A percentile compares a stretch with the other conserved stretches of the same genome.
phyloP scores from a whole-genome alignment of 495 filamentous ascomycete genomes.

The Schizothecium vesticola region DNA sequence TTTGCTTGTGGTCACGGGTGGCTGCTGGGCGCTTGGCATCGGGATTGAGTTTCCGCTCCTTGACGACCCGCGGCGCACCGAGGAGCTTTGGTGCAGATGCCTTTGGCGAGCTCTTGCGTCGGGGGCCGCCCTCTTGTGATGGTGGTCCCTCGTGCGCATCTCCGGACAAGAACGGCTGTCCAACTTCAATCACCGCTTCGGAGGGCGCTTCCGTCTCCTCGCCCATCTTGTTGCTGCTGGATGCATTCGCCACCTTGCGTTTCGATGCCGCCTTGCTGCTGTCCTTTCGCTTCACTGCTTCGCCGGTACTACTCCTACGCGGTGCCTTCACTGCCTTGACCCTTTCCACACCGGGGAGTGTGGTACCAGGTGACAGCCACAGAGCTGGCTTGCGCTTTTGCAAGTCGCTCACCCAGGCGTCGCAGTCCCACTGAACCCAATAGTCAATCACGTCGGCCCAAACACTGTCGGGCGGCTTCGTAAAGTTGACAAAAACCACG shows the following conservation, averaged over 20 bases:
- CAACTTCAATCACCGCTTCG: not conserved
- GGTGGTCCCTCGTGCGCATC: not conserved
- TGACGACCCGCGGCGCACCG: conserved; percentile 7
- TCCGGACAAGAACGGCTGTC: not conserved
- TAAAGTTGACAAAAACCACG: conserved; percentile 64
- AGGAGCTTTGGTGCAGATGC: not conserved
- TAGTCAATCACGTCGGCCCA: conserved; percentile 66
- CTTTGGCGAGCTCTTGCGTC: not conserved
- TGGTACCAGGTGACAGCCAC: conserved; percentile 45
- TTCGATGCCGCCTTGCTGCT: conserved; percentile 21
- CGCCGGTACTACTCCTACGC: conserved; percentile 22
- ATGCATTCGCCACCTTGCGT: conserved; percentile 9
- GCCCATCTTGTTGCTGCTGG: not conserved
- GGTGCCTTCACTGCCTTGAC: conserved; percentile 23
- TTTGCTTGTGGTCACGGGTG: conserved; percentile 32
- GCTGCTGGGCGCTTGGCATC: conserved; percentile 31
- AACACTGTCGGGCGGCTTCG: conserved; percentile 59
- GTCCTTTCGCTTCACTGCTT: conserved; percentile 26
- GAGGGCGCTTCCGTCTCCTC: not conserved
- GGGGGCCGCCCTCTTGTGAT: not conserved
- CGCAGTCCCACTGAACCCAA: conserved; percentile 67
- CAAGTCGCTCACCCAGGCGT: conserved; percentile 60
- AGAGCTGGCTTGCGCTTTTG: conserved; percentile 49
- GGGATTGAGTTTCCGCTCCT: conserved; percentile 19
- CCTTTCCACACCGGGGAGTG: conserved; percentile 30